Evolutionary conservation across 768 basidiomycete species (phyloP).

Genomic region (Leccinum fibrillosum): DNA sequence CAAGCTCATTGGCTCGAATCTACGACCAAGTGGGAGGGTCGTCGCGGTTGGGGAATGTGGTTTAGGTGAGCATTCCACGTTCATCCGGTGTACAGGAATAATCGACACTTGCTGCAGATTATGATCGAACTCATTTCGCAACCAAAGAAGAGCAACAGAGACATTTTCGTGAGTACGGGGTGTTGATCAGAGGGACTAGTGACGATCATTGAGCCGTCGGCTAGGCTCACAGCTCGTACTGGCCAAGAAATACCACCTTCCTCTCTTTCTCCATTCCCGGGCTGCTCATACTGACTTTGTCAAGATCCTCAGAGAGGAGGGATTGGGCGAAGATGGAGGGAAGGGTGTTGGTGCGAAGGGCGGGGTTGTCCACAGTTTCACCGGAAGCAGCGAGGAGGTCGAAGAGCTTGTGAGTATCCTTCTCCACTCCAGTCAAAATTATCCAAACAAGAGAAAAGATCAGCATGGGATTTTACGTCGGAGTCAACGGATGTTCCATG

Average conservation of each 20-base stretch:
- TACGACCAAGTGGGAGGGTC: conserved; percentile 53
- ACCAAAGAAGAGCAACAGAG: conserved; percentile 54
- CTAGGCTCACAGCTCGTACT: conserved; percentile 56
- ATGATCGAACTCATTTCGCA: conserved; percentile 71
- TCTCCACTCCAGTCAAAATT: not conserved
- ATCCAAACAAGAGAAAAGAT: conserved; percentile 40
- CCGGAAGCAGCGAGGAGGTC: conserved; percentile 61
- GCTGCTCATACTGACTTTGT: conserved; percentile 74
- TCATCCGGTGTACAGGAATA: not conserved
- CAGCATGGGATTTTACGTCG: conserved; percentile 59
- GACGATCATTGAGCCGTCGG: not conserved
- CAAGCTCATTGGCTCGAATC: conserved; percentile 45
- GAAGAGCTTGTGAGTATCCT: conserved; percentile 55
- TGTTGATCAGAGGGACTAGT: not conserved
- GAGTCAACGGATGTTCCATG: conserved; percentile 74
- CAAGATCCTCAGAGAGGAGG: conserved; percentile 58
- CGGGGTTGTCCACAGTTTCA: conserved; percentile 84
- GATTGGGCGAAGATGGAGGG: conserved; percentile 59
- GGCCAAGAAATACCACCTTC: conserved; percentile 68
- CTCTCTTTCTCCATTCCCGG: conserved; percentile 79
- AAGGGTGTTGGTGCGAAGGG: conserved; percentile 53
- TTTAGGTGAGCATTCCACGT: conserved; percentile 44
- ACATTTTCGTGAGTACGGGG: conserved; percentile 54
- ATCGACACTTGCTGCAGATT: conserved; percentile 44
- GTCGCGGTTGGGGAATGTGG: conserved; percentile 82